These are phyloP conservation scores for Mortierella sp. DNA, from an alignment of 371 early-diverging fungal species.

Conservation along the genomic window DNA sequence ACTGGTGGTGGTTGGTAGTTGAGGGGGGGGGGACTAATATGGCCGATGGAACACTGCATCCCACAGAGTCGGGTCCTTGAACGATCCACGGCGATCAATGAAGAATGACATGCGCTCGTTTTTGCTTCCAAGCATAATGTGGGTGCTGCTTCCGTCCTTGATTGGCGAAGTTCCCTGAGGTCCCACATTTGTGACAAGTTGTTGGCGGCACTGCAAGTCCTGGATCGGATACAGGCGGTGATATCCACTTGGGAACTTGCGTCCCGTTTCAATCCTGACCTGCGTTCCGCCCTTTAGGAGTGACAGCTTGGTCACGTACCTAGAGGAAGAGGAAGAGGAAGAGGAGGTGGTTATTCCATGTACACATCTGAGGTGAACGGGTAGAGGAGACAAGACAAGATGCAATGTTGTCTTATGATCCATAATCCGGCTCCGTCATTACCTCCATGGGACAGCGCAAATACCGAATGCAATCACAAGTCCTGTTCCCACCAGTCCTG, in stretches of 20 bases:
- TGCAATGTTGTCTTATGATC: too few species aligned
- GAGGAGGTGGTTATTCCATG: too few species aligned
- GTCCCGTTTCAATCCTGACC: conserved; percentile 48
- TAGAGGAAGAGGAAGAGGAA: conserved; percentile 1
- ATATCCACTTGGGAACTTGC: conserved; percentile 47
- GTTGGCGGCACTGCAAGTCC: conserved; percentile 51
- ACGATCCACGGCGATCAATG: conserved; percentile 44
- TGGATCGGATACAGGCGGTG: conserved; percentile 47
- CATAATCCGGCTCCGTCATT: background rate
- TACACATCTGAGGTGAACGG: too few species aligned
- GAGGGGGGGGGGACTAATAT: conserved; percentile 5
- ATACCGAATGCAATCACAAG: conserved; percentile 52
- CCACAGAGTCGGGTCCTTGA: conserved; percentile 41
- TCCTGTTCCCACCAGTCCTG: conserved; percentile 49
- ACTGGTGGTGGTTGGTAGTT: too few species aligned
- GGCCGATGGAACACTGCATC: conserved; percentile 42
- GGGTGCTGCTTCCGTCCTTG: conserved; percentile 43
- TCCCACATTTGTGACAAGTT: conserved; percentile 37
- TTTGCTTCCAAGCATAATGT: conserved; percentile 48
- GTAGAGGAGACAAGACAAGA: too few species aligned
- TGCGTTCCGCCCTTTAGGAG: conserved; percentile 44
- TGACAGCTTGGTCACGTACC: conserved; percentile 49
- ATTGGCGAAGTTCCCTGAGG: conserved; percentile 43
- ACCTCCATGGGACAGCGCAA: conserved; percentile 54
- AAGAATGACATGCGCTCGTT: conserved; percentile 54